A percentile compares a stretch with the other conserved stretches of the same genome.
Conservation (phyloP, 2,329 filamentous ascomycete genomes). For the Microsporum ferrugineum region DNA sequence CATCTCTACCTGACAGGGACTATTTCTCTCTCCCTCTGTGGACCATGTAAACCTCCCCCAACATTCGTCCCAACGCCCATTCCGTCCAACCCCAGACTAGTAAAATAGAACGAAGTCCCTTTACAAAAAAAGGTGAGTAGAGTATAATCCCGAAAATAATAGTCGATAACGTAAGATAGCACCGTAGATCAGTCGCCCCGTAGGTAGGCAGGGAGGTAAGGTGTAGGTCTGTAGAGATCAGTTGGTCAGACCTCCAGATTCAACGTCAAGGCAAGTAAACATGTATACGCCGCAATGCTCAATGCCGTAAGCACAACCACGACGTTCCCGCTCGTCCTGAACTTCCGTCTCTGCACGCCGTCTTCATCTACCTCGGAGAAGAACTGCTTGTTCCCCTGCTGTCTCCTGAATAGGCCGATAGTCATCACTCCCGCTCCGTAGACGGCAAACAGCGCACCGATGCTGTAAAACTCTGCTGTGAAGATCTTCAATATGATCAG, state of each 20-base stretch:
- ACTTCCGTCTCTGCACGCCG: slow-evolving; percentile 49
- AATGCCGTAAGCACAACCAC: slow-evolving; percentile 51
- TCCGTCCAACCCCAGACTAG: background rate
- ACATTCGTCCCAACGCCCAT: background rate
- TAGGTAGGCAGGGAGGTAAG: too few relatives aligned
- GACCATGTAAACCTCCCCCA: background rate
- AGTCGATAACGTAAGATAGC: background rate
- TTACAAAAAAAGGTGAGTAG: background rate
- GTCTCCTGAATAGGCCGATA: slow-evolving; percentile 72
- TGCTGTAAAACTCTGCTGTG: slow-evolving; percentile 89
- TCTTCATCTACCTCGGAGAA: slow-evolving; percentile 52
- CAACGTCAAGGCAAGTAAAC: slow-evolving; percentile 48
- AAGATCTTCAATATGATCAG: slow-evolving; percentile 95
- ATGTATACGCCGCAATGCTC: slow-evolving; percentile 51
- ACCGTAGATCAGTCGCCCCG: background rate
- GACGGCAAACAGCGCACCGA: slow-evolving; percentile 87
- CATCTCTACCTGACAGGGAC: background rate
- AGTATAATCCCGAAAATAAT: background rate
- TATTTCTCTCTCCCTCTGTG: background rate
- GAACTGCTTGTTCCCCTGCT: slow-evolving; percentile 89
- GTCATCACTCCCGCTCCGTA: slow-evolving; percentile 78
- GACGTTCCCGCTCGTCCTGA: slow-evolving; percentile 55
- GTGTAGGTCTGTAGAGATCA: background rate
- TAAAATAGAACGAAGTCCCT: background rate
- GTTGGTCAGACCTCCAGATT: slow-evolving; percentile 20